Percentiles rank a stretch among this genome's conserved stretches.
These are phyloP conservation scores for Mortierella sp. DNA, from an alignment of 371 early-diverging fungal species.

Conservation along the genomic window DNA sequence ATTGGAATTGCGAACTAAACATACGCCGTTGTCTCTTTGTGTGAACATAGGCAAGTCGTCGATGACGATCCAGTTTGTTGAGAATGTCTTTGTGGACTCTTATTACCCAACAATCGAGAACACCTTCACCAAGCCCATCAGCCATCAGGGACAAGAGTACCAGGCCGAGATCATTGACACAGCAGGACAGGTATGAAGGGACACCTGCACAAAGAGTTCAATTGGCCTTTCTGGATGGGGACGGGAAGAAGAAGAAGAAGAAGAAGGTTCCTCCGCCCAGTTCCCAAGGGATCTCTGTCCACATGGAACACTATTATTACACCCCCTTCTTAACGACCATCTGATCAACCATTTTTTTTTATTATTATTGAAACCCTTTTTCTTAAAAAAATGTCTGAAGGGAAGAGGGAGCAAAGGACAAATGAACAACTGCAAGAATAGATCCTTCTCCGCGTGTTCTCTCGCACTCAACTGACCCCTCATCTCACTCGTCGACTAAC, in stretches of 20 bases:
- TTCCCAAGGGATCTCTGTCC: not conserved
- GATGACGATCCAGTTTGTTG: constrained; percentile 93
- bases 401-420: not conserved
- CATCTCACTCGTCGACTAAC: not conserved
- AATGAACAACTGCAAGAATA: not conserved
- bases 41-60: constrained; percentile 84
- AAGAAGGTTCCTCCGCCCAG: not conserved
- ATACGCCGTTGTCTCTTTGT: not conserved
- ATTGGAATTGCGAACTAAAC: not conserved
- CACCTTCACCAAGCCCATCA: constrained; percentile 89
- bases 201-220: not conserved
- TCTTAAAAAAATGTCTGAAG: not conserved
- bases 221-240: not conserved
- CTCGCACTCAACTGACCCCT: not conserved
- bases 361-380: not conserved
- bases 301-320: not conserved
- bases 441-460: not conserved
- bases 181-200: constrained; percentile 87
- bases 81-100: constrained; percentile 91
- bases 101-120: constrained; percentile 97
- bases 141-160: constrained; percentile 87
- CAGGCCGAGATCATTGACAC: constrained; percentile 95
- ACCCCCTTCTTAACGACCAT: not conserved
- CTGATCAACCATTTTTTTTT: not conserved
- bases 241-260: not conserved